A percentile compares a stretch with the other conserved stretches of the same genome.
These are phyloP conservation scores for Tricholoma sp. DNA, from an alignment of 768 basidiomycete genomes.

Conservation along the genomic window DNA sequence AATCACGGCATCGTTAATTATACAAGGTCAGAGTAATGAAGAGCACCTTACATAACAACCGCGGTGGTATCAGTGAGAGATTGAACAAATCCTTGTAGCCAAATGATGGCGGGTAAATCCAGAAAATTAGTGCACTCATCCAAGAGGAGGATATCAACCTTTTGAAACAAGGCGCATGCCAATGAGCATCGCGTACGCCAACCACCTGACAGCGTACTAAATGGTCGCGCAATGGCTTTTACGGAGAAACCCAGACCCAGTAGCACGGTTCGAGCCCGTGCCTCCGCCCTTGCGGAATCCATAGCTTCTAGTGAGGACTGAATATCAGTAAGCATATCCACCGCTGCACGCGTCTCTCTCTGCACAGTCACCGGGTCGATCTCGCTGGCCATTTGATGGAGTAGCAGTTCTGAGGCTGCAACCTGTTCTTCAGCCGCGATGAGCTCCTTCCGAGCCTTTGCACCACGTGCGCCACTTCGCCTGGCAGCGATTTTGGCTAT, in stretches of 20 bases:
- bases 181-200: constrained; percentile 60
- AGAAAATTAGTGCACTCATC: constrained; percentile 55
- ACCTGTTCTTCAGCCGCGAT: constrained; percentile 40
- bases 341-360: constrained; percentile 18
- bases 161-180: constrained; percentile 52
- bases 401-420: constrained; percentile 21
- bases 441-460: constrained; percentile 48
- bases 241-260: constrained; percentile 54
- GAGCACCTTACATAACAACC: constrained; percentile 39
- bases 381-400: constrained; percentile 19
- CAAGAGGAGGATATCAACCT: constrained; percentile 51
- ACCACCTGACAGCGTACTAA: constrained; percentile 52
- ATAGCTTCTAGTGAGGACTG: constrained; percentile 22
- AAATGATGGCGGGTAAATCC: constrained; percentile 48
- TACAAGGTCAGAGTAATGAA: not conserved
- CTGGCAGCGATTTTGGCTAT: constrained; percentile 44
- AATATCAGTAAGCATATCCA: constrained; percentile 23
- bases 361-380: constrained; percentile 17
- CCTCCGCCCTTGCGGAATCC: constrained; percentile 34
- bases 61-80: constrained; percentile 41
- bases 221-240: constrained; percentile 31
- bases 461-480: constrained; percentile 52
- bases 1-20: not conserved
- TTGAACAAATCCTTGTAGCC: constrained; percentile 48
- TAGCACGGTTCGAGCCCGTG: constrained; percentile 48